Percentiles rank a stretch among this genome's conserved stretches.
phyloP scores from a whole-genome alignment of 2,329 filamentous ascomycete species.

The Celoporthe dispersa region DNA sequence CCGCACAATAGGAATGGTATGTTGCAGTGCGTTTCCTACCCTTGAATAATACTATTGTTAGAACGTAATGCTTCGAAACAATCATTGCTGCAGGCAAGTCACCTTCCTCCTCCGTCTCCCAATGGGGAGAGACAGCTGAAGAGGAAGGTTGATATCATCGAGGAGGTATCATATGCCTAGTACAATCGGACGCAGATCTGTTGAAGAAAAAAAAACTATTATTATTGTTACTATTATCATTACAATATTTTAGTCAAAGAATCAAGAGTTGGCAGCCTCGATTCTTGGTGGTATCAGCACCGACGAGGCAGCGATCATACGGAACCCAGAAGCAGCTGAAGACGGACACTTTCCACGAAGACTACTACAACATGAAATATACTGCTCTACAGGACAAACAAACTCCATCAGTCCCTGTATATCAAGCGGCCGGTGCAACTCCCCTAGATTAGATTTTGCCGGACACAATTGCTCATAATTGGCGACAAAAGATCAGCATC shows the following conservation, averaged over 20 bases:
- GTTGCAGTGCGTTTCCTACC: neutral
- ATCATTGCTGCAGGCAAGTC: neutral
- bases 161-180: neutral
- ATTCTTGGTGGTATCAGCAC: conserved; percentile 1
- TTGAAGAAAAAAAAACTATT: neutral
- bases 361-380: conserved; percentile 17
- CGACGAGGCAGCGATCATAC: conserved; percentile 6
- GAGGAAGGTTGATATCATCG: neutral
- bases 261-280: neutral
- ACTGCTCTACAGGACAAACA: no score
- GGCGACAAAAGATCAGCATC: no score
- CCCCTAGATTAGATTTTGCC: conserved; percentile 13
- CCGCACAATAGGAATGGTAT: neutral
- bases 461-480: neutral
- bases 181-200: neutral
- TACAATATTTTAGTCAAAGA: neutral
- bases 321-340: neutral
- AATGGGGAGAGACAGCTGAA: neutral
- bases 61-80: no score
- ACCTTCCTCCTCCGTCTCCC: neutral
- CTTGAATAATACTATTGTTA: neutral
- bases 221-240: no score
- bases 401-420: conserved; percentile 3
- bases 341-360: neutral
- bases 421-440: conserved; percentile 1